These are phyloP conservation scores for Nothophaeocryptopus gaeumannii DNA, from an alignment of 2,329 filamentous ascomycete species.

Conservation along the genomic window DNA sequence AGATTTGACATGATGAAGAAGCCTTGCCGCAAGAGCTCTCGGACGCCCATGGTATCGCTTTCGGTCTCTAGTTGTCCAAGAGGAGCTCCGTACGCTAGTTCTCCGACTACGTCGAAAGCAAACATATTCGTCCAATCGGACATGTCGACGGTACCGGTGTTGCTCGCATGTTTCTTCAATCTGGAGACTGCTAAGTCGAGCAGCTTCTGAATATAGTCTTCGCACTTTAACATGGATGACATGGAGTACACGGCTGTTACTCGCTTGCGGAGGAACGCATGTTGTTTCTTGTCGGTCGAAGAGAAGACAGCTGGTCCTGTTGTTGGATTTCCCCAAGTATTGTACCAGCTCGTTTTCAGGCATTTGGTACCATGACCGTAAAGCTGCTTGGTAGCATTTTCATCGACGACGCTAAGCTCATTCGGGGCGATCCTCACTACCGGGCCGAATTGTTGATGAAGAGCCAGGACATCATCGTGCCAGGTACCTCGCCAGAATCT, in stretches of 20 bases:
- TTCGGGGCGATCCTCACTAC: conserved; percentile 48
- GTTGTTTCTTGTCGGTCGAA: conserved; percentile 1
- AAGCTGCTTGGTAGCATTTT: conserved; percentile 43
- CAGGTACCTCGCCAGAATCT: conserved; percentile 9
- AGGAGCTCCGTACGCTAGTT: conserved; percentile 34
- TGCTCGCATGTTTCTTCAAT: conserved; percentile 19
- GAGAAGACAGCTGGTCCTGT: conserved; percentile 25
- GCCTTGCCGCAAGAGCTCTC: conserved; percentile 5
- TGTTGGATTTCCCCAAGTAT: conserved; percentile 24
- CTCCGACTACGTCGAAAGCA: conserved; percentile 72
- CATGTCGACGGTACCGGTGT: conserved; percentile 26
- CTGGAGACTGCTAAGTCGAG: conserved; percentile 37
- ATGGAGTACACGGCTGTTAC: conserved; percentile 9
- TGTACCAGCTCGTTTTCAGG: conserved; percentile 32
- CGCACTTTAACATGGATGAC: conserved; percentile 38
- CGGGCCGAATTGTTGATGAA: conserved; percentile 41
- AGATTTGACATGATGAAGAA: conserved; percentile 13
- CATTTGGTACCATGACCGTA: conserved; percentile 35
- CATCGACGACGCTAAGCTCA: conserved; percentile 46
- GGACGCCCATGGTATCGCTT: conserved; percentile 10
- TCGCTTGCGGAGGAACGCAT: conserved; percentile 11
- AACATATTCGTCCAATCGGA: conserved; percentile 41
- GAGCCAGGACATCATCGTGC: conserved; percentile 15
- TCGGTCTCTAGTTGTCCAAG: conserved; percentile 20
- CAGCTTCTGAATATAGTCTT: conserved; percentile 35